Base-by-base conservation (phyloP, 116 monocot species). In the Thalassia testudinum region DNA sequence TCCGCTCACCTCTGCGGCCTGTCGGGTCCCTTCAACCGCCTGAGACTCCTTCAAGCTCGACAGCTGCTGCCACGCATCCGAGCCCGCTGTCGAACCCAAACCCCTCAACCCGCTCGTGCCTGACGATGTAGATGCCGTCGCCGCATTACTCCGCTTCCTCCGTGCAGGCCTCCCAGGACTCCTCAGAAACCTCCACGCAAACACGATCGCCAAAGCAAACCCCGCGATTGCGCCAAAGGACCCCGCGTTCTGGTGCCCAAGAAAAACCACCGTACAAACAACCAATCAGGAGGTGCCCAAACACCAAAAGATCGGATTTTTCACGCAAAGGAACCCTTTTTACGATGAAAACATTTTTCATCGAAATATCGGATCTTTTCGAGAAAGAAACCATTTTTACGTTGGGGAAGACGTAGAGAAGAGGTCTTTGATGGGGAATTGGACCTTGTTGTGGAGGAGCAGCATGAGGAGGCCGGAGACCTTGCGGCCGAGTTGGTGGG, bases 141-240 rank as follows among this genome's bases (percentile, higher is more conserved):
- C 30, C 30, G 10, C 24, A 50, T 53, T 56, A 51, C 72, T 69
- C 24, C 47, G 29, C 21, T 55, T 53, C 47, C 69, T 53, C 49
- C 77, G 34, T 52, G 55, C 72, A 27, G 75, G 47, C 8, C 65
- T 68, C 14, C 56, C 61, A 28, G 85, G 68, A 30, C 82, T 60
- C 50, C 60, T 65, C 66, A 97, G 40, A 51, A 85, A 82, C 66
- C 74, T 91, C 91, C 91, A 91, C 0, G 83, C 71, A 63, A 91
- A 91, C 24, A 85, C 69, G n/a, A 91, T 76, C 0, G 91, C 85
- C 60, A 91, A 69, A 5, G 91, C 85, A 44, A 91, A 76, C 0
- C 91, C 91, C 27, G 91, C 91, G 60, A 85, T 57, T 5, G 97
- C 89, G 18, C 89, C 97, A 24, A 97, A 57, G 11, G 89, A 85